Evolutionary conservation across 2,329 filamentous ascomycete species (phyloP).

Genomic region (Boeremia exigua): DNA sequence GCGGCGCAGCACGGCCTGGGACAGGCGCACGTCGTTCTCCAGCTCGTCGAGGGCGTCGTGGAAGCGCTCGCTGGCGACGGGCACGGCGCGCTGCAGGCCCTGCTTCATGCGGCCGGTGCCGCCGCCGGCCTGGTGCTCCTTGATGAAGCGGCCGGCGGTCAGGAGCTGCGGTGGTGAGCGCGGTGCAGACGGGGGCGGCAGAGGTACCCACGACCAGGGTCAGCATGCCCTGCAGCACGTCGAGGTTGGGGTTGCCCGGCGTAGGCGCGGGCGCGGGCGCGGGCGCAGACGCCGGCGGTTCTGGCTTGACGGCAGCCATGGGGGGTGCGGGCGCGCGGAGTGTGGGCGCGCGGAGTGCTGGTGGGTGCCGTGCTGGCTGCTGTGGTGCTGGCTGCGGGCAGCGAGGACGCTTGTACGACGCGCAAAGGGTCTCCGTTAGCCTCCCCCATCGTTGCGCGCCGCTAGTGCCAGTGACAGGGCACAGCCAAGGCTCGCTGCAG

Average conservation of each 20-base stretch:
- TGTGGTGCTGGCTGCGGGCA: conserved; percentile 3
- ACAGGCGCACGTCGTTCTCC: conserved; percentile 52
- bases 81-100: conserved; percentile 48
- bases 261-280: conserved; percentile 16
- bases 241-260: conserved; percentile 40
- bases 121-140: conserved; percentile 45
- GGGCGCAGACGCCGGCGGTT: conserved; percentile 11
- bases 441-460: neutral
- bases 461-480: neutral
- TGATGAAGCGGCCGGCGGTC: conserved; percentile 54
- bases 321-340: neutral
- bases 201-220: conserved; percentile 52
- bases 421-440: conserved; percentile 19
- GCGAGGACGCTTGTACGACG: conserved; percentile 16
- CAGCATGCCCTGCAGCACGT: conserved; percentile 55
- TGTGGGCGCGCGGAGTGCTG: neutral
- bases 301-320: conserved; percentile 25
- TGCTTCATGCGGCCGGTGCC: conserved; percentile 40
- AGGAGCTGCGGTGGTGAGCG: conserved; percentile 45
- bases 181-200: conserved; percentile 1
- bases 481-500: conserved; percentile 6
- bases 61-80: conserved; percentile 51
- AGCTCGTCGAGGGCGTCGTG: conserved; percentile 60
- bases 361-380: neutral
- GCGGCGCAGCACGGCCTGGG: conserved; percentile 43